These are phyloP conservation scores for Polygonum aviculare DNA, from an alignment of 148 eudicot species.

Conservation along the genomic window DNA sequence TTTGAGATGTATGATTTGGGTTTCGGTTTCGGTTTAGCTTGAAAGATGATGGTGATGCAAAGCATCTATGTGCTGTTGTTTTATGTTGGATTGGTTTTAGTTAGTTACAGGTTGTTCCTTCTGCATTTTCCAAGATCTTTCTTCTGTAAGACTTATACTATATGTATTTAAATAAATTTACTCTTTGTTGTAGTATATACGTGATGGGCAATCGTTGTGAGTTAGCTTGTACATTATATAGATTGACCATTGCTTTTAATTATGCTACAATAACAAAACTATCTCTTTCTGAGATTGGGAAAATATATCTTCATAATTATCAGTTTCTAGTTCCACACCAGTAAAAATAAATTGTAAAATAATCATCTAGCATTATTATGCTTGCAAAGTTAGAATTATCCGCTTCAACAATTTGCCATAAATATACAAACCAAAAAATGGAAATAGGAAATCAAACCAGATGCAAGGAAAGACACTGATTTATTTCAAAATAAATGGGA, in stretches of 20 bases:
- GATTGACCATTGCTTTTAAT: not conserved
- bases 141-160: constrained; percentile 3
- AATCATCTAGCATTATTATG: not conserved
- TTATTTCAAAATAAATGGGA: not conserved
- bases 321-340: not conserved
- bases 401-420: not conserved
- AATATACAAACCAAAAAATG: not conserved
- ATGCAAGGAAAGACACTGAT: not conserved
- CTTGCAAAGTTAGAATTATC: not conserved
- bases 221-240: not conserved
- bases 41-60: not conserved
- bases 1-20: constrained; percentile 1
- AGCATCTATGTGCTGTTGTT: constrained; percentile 5
- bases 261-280: not conserved
- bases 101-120: not conserved
- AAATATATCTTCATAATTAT: not conserved
- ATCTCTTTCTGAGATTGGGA: not conserved
- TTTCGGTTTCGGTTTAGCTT: not conserved
- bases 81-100: not conserved
- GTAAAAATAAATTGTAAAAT: not conserved
- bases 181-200: not conserved
- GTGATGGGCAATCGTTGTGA: not conserved
- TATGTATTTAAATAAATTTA: constrained; percentile 8
- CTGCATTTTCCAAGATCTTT: constrained; percentile 1
- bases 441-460: not conserved